Evolutionary conservation across 768 basidiomycete species (phyloP), one percentile per base, ranked within the genome.

Genomic region (Ramaria sp.): DNA sequence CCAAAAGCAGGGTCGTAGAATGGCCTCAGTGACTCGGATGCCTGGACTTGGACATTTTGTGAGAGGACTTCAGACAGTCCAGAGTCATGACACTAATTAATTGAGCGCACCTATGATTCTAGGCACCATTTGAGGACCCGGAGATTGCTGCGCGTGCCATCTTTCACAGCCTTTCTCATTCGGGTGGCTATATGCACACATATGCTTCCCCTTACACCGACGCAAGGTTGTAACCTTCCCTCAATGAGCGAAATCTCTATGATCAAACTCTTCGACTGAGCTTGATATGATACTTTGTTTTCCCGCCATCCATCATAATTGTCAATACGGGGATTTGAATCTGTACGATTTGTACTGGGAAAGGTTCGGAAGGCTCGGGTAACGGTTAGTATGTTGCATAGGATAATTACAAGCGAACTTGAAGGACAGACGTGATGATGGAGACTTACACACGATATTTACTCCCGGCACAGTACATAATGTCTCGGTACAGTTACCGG

Each of bases 11-110:
- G 78, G 77, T 12, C 66, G 73, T 17, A 61, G 61, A 20, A 68
- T 71, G 6, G 69, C 75, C 4, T 79, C 78, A 34, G 72, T 78
- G 9, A 71, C 68, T 34, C 71, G 66, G 49, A 66, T 80, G 0
- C 63, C 75, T 51, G 68, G 69, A 47, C 69, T 72, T n/a, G 78
- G 78, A 22, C 78, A 80, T 66, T 67, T 77, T 69, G 78, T 75
- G 58, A 46, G 69, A 59, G 10, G 48, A 12, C 27, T 22, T 57
- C 22, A 12, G n/a, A 17, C 34, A 7, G 19, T 37, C 20, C 45
- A 48, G 15, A 7, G 12, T 22, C 51, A 20, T 19, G 19, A 22
- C 31, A 48, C 45, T 19, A 27, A 48, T n/a, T 47, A 9, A 46
- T 27, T 33, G n/a, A 17, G 34, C 5, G 27, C 27, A 27, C 30